These are phyloP conservation scores for Trichoderma sp. DNA, from an alignment of 2,329 filamentous ascomycete genomes.

Conservation along the genomic window DNA sequence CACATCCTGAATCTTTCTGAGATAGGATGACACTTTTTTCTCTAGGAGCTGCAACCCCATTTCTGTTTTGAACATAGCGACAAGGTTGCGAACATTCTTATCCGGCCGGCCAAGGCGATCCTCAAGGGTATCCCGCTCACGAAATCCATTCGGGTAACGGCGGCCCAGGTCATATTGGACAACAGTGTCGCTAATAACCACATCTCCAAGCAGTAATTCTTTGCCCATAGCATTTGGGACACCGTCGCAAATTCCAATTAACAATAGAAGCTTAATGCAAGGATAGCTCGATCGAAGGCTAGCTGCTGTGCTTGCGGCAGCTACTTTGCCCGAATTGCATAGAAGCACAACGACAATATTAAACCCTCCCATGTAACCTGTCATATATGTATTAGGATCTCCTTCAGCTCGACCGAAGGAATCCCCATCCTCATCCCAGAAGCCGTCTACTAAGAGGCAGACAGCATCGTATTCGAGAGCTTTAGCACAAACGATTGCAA, in stretches of 20 bases:
- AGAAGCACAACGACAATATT: not conserved
- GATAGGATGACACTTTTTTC: not conserved
- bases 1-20: not conserved
- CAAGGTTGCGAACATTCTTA: not conserved
- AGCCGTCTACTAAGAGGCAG: not conserved
- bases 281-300: not conserved
- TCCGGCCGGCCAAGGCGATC: not conserved
- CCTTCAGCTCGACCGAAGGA: not conserved
- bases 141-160: not conserved
- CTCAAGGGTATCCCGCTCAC: not conserved
- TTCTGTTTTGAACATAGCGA: not conserved
- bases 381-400: not conserved
- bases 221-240: not conserved
- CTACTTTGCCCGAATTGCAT: not conserved
- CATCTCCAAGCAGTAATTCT: not conserved
- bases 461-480: not conserved
- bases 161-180: not conserved
- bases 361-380: not conserved
- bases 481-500: not conserved
- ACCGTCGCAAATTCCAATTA: not conserved
- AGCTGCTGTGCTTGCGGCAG: not conserved
- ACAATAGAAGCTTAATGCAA: not conserved
- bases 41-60: not conserved
- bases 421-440: not conserved
- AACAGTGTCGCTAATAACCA: not conserved